Evolutionary conservation across 2,329 filamentous ascomycete species (phyloP), one percentile per base, ranked within the genome.

Genomic region (Whalleya microplaca): DNA sequence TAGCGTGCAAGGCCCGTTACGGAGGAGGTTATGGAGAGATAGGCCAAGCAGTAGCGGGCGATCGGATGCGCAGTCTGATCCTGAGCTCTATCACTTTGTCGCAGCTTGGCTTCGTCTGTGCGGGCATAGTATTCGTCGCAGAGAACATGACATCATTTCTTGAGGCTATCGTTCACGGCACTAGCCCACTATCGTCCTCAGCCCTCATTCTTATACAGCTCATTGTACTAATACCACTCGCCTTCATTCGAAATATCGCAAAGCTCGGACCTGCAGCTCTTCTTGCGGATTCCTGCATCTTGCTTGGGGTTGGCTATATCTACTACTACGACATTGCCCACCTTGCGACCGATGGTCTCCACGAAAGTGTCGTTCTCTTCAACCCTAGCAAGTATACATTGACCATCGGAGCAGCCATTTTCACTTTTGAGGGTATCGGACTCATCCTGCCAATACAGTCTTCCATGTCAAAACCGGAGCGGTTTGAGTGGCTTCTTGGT

Each of bases 351-450:
- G 70, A 80, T 19, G 87, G 88, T 51, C 76, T 88, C 51, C 80
- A 85, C 59, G 75, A 80, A 0, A 83, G 80, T 0, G 85, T 91
- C n/a, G 76, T 78, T 48, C 76, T 89, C 14, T 91, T 91, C 79
- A 91, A 91, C 71, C 84, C 88, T 0, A 75, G 78, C 21, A 79
- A 83, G 53, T 91, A 87, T 69, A 88, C 89, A 0, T 76, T 91
- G 51, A 91, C 88, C 21, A 82, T 92, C 46, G 89, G 89, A 50
- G 84, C 87, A 1, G 85, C 87, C 40, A 91, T 92, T 67, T 92
- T 91, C 74, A 91, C 89, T 0, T 92, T 91, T 64, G 89, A 92
- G 69, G 89, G 89, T 46, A 91, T 92, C 45, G 89, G 89, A 1
- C 82, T 92, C 21, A 90, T 92, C 61, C 76, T 92, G 8, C 89